Evolutionary conservation across 306 rosid genomes (phyloP), one percentile per base, ranked within the genome.

Genomic region (Vigna angularis): DNA sequence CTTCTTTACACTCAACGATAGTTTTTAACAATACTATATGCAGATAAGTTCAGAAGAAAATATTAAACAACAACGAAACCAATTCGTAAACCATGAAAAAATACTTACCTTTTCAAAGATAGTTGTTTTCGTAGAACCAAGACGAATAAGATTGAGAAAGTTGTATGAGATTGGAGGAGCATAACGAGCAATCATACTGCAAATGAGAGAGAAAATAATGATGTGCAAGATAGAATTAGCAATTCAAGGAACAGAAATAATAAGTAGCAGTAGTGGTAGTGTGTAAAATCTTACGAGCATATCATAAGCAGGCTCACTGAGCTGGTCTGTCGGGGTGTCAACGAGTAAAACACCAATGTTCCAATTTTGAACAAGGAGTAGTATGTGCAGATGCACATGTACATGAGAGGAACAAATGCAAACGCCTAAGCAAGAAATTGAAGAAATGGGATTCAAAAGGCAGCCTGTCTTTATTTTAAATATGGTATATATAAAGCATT

Each of bases 91-190:
- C 66, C 44, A 14, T 28, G 61, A 22, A 38, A 66, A 32, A n/a
- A 74, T 38, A 81, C 51, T 45, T 80, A 93, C 99, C 98, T 84
- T 76, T 83, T 95, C 99, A 86, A 95, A 93, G 80, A 93, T 82
- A 70, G 99, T 95, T 81, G 72, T 51, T 70, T 62, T 84, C 8
- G 81, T 52, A 74, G 81, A 69, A 59, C 70, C 92, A 63, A 92
- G 89, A 73, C 91, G 90, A 75, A 95, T 92, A 78, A 92, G 97
- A 83, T 95, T 95, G 75, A 95, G 97, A 88, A 88, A 95, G 86
- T 95, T 95, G 91, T 89, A 95, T 0, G 99, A 95, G 80, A 95
- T 84, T 5, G 99, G 91, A 83, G 99, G 99, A 81, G 99, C 99
- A 87, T 95, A 95, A 75, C 98, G 92, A 84, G 99, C 99, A 34